Evolutionary conservation across 2,329 filamentous ascomycete species (phyloP).

Genomic region (Berkeleyomyces basicola): DNA sequence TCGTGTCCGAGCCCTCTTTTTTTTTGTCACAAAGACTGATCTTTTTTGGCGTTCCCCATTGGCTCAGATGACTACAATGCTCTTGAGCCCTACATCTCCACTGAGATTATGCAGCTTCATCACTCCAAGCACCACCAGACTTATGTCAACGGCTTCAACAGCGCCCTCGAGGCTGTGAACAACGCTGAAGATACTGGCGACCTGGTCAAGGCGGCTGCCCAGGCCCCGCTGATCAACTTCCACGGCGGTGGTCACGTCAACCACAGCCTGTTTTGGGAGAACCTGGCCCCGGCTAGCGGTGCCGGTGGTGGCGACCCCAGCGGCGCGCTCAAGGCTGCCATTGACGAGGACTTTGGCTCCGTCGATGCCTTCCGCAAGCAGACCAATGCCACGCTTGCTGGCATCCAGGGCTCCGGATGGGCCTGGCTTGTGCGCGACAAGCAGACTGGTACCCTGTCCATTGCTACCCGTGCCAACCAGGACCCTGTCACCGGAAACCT

Average conservation of each 20-base stretch:
- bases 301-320: constrained; percentile 43
- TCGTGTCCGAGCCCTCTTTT: neutral
- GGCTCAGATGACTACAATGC: constrained; percentile 80
- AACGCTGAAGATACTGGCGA: constrained; percentile 48
- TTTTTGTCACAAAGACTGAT: neutral
- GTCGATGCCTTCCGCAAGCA: constrained; percentile 47
- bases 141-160: constrained; percentile 81
- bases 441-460: constrained; percentile 40
- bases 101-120: constrained; percentile 93
- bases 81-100: constrained; percentile 69
- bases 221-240: constrained; percentile 50
- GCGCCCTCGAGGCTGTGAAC: constrained; percentile 54
- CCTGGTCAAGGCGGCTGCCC: constrained; percentile 30
- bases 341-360: constrained; percentile 51
- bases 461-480: constrained; percentile 68
- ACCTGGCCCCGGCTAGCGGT: constrained; percentile 51
- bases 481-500: constrained; percentile 76
- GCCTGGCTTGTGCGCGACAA: constrained; percentile 71
- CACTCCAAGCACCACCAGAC: constrained; percentile 90
- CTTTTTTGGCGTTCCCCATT: neutral
- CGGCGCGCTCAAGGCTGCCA: constrained; percentile 44
- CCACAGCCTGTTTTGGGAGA: constrained; percentile 76
- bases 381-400: constrained; percentile 51
- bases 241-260: constrained; percentile 77
- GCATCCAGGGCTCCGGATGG: constrained; percentile 78